Percentiles rank a stretch among this genome's conserved stretches.
These are phyloP conservation scores for Eleusine indica DNA, from an alignment of 176 grass and related monocot species.

Conservation along the genomic window DNA sequence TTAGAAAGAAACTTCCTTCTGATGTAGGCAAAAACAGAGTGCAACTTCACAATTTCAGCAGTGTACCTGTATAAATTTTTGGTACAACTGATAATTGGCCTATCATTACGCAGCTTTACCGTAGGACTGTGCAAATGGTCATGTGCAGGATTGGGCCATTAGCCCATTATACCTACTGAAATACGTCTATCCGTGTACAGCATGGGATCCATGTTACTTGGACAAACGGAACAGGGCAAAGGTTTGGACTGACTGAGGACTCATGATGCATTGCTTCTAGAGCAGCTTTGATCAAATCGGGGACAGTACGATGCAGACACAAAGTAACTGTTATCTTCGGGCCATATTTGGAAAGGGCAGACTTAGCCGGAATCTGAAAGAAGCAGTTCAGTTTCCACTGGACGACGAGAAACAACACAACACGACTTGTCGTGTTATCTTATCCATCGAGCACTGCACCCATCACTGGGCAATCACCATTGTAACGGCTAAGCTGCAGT, in stretches of 20 bases:
- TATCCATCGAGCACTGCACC: background rate
- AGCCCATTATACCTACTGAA: background rate
- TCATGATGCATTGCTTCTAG: background rate
- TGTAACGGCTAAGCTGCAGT: background rate
- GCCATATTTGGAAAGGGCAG: background rate
- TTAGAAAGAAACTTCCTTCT: background rate
- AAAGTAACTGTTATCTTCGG: background rate
- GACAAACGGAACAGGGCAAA: background rate
- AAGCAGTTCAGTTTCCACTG: background rate
- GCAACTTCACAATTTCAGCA: background rate
- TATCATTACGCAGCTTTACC: background rate
- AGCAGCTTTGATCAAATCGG: background rate
- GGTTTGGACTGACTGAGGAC: background rate
- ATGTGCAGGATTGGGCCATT: background rate
- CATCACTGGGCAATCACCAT: conserved; percentile 15
- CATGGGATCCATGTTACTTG: conserved; percentile 6
- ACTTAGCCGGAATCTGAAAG: background rate
- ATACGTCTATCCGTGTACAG: background rate
- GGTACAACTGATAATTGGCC: background rate
- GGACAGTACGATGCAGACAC: background rate
- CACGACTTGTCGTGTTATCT: background rate
- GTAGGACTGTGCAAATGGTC: background rate
- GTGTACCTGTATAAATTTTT: background rate
- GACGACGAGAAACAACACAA: background rate
- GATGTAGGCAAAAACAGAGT: background rate